phyloP scores from a whole-genome alignment of 2,329 filamentous ascomycete species.

The Calonectria naviculata region DNA sequence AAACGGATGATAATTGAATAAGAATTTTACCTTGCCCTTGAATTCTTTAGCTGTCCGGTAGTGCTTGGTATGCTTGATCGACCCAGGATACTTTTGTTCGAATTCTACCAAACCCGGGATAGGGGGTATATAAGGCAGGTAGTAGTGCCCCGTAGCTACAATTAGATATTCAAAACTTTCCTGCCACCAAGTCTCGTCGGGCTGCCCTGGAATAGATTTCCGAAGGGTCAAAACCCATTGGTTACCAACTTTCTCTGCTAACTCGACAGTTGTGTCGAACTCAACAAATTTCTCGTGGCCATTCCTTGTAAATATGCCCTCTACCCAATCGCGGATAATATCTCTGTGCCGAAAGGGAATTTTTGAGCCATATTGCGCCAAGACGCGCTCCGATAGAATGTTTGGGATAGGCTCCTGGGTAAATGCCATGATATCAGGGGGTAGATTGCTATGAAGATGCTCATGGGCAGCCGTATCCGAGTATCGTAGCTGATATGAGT shows the following conservation, averaged over 20 bases:
- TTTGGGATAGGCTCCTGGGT: not conserved
- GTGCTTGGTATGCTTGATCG: not conserved
- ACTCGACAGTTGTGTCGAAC: not conserved
- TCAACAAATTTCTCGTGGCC: not conserved
- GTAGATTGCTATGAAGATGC: not conserved
- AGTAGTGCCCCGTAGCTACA: not conserved
- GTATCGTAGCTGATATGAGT: not conserved
- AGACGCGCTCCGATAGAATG: not conserved
- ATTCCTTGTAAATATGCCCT: not conserved
- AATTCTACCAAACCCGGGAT: not conserved
- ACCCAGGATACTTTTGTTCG: not conserved
- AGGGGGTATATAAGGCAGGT: not conserved
- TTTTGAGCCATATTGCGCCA: not conserved
- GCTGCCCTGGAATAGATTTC: not conserved
- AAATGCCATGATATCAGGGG: not conserved
- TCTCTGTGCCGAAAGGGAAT: not conserved
- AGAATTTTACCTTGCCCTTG: not conserved
- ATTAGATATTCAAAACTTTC: not conserved
- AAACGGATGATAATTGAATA: too few species aligned
- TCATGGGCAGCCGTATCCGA: not conserved
- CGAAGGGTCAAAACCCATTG: not conserved
- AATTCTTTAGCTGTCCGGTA: not conserved
- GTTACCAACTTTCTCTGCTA: not conserved
- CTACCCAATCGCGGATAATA: not conserved
- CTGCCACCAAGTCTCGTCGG: not conserved